A percentile compares a stretch with the other conserved stretches of the same genome.
Conservation (phyloP, 441 rosid genomes). For the Corymbia calophylla region DNA sequence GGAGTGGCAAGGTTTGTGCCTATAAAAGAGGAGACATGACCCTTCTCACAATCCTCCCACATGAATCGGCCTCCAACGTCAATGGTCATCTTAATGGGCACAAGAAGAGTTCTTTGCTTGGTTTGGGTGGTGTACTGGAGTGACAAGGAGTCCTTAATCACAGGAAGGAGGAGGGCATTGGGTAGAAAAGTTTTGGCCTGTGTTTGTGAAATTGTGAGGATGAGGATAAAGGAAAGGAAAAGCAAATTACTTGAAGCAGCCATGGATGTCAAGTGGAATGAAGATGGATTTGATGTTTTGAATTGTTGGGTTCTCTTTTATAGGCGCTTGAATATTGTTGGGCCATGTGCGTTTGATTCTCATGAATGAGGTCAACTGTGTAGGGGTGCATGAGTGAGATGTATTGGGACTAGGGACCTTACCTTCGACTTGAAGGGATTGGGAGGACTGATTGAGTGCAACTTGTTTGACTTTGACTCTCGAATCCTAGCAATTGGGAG, state of each 20-base stretch:
- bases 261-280: not conserved
- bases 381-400: not conserved
- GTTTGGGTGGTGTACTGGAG: not conserved
- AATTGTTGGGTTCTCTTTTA: not conserved
- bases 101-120: not conserved
- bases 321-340: not conserved
- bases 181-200: not conserved
- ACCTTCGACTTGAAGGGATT: not conserved
- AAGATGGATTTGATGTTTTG: not conserved
- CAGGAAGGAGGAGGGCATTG: not conserved
- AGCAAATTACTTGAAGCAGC: not conserved
- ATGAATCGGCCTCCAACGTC: not conserved
- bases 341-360: not conserved
- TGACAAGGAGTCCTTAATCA: not conserved
- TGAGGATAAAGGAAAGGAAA: not conserved
- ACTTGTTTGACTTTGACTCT: not conserved
- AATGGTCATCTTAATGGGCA: not conserved
- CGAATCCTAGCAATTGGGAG: not conserved
- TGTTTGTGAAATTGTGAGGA: not conserved
- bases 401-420: not conserved
- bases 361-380: not conserved
- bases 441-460: not conserved
- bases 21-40: not conserved
- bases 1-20: not conserved
- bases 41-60: not conserved